Base-by-base conservation (phyloP, 116 monocot species). In the Dioscorea cayenensis region DNA sequence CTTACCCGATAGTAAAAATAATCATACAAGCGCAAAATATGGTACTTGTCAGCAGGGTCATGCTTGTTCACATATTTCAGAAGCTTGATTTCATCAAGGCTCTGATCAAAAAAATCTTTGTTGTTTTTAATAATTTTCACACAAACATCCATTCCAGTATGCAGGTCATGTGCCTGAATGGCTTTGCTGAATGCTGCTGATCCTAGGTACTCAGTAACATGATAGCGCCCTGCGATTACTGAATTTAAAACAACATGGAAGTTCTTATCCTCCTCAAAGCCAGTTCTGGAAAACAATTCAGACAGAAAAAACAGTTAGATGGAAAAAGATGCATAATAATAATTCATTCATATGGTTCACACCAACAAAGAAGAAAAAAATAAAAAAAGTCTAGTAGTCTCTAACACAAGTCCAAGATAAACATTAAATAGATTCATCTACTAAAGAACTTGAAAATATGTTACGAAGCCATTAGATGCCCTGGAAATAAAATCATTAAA, bases 31-130 rank as follows among this genome's bases (percentile, higher is more conserved):
- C 91, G 99, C 67, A 99, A 82, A 37, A 99, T 64, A 65, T 99
- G 99, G 78, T 84, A 91, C 79, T 89, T 90, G 81, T 99, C 99
- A 51, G 76, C 91, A 77, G 99, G 94, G 80, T 99, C 99, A 80
- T 99, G 81, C 78, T 91, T 93, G 83, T 99, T 99, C 35, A 94
- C 83, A 91, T 72, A 99, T 77, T 99, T 99, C 59, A 99, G 73
- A 68, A 99, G 99, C 81, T 99, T 99, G 71, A 99, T 99, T 77
- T 94, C 99, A 82, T 99, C 99, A 77, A 99, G 87, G 74, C 99
- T 99, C 86, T 99, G 99, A 64, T 99, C 99, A 62, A 99, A 99
- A 73, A 99, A 99, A 80, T 99, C 99, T 76, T 99, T 99, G 80
- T 99, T 93, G 71, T 99, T 99, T 81, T 99, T 99, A 72, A 99